Base-by-base conservation (phyloP, 2,329 filamentous ascomycete species). In the Trichoderma asperellum region DNA sequence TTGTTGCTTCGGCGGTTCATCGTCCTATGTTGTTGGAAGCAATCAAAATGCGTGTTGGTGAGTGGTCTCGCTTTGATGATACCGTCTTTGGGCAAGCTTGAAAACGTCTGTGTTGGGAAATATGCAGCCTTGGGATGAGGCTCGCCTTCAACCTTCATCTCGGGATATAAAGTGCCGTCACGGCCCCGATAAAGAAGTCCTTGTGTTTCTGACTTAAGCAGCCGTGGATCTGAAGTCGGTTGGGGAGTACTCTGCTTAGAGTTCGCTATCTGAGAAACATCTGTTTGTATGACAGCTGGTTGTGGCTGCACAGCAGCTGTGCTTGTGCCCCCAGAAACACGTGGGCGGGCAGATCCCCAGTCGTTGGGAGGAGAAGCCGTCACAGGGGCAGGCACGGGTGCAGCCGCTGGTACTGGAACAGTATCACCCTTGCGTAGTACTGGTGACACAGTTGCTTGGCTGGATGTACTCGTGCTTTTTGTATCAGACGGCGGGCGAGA, bases 1-100 rank as follows among this genome's bases (percentile, higher is more conserved):
- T 74, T 76, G 75, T 88, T 88, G 70, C 78, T 77, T 65, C 82
- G 81, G 47, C 81, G 77, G 66, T 83, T 80, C 83, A 88, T 85
- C 58, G 77, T 80, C 58, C 75, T 75, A 74, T 89, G 87, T 4
- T 76, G 75, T 52, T 82, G 81, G 68, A 84, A 81, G 76, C 87
- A 89, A 68, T 77, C 73, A 71, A 81, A 81, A 71, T 83, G 81
- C 1, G 79, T 77, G 58, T 84, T 79, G 62, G 77, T 79, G n/a
- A 87, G 76, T 1, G 83, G 80, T 8, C 76, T 76, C 1, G 86
- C 79, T 21, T 78, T 77, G 68, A 83, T 79, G 29, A 86, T 74
- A 16, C 78, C 76, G 55, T 80, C 79, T 5, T 79, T 75, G 2
- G 75, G 72, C 8, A 76, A 63, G 5, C 71, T 74, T 43, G 73